Base-by-base conservation (phyloP, 176 grass and related monocot species). In the Musa schizocarpa region DNA sequence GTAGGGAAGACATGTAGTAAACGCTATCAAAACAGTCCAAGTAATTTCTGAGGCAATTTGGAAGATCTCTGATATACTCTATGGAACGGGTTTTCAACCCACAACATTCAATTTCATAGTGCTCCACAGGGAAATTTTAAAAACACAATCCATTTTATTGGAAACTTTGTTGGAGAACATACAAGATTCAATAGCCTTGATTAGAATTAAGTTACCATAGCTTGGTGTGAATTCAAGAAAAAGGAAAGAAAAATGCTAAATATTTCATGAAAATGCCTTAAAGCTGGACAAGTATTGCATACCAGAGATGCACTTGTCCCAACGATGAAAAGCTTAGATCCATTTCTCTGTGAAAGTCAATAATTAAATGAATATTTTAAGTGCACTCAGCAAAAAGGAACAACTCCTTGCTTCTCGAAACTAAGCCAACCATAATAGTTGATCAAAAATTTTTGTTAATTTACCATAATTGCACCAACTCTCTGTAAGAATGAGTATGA, bases 381-480 rank as follows among this genome's bases (percentile, higher is more conserved):
- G 65, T 5, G 17, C 68, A 66, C 76, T 84, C 68, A 79, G 34
- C 34, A 43, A 43, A 43, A 43, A 43, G 57, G 63, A 13, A 27
- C 16, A 73, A 63, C 20, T 81, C 78, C 56, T 56, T 52, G 63
- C 49, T 52, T 25, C 7, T 74, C 52, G 51, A 29, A 23, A 52
- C 17, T 63, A 63, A 13, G 48, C 51, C 5, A 52, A 9, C 19
- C 3, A 43, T 49, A 69, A 8, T 10, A 23, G 13, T 13, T 76
- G 9, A 64, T 63, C 19, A 53, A 52, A 23, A 58, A 75, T 50
- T 11, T 0, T 57, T 76, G 64, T 17, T 53, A 88, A 11, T 88
- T 85, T 93, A 98, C 95, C 90, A 81, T 27, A 81, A 98, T 91
- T 68, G 95, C 95, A 87, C 95, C 95, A 79, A 91, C n/a, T 78